These are phyloP conservation scores for Rhizodiscina lignyota DNA, from an alignment of 495 filamentous ascomycete genomes.

Conservation along the genomic window DNA sequence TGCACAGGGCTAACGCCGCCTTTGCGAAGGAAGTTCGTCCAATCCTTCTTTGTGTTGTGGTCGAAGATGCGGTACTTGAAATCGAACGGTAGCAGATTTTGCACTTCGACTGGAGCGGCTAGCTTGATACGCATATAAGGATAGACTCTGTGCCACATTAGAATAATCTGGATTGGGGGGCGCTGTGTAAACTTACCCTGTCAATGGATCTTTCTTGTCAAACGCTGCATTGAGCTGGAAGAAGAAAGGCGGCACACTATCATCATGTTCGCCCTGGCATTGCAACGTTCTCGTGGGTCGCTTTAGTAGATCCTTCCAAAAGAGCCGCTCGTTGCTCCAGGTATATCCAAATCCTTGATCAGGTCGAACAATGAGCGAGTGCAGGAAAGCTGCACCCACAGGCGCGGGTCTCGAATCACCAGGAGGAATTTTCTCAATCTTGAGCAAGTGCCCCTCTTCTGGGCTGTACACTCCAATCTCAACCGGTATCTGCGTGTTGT, in stretches of 20 bases:
- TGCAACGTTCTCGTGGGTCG: slow-evolving; percentile 68
- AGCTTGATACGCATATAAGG: slow-evolving; percentile 88
- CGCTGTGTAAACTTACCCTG: slow-evolving; percentile 28
- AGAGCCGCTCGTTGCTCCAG: slow-evolving; percentile 77
- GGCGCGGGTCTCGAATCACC: slow-evolving; percentile 84
- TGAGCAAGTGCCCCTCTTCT: slow-evolving; percentile 76
- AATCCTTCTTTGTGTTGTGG: slow-evolving; percentile 93
- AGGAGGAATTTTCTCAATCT: slow-evolving; percentile 93
- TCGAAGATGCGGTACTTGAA: slow-evolving; percentile 99
- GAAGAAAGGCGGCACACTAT: slow-evolving; percentile 71
- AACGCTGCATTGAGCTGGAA: slow-evolving; percentile 84
- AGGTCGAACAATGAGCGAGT: slow-evolving; percentile 78
- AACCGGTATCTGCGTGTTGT: slow-evolving; percentile 90
- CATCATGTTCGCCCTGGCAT: slow-evolving; percentile 67
- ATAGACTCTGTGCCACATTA: slow-evolving; percentile 38
- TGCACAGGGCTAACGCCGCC: slow-evolving; percentile 94
- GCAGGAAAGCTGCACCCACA: slow-evolving; percentile 79
- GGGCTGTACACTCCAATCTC: slow-evolving; percentile 88
- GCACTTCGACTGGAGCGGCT: slow-evolving; percentile 79
- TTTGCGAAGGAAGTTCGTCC: slow-evolving; percentile 94
- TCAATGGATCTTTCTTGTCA: slow-evolving; percentile 64
- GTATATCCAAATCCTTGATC: slow-evolving; percentile 94
- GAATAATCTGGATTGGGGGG: background rate
- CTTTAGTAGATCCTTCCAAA: slow-evolving; percentile 83
- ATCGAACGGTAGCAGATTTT: slow-evolving; percentile 89